Conservation (phyloP, 192 early-diverging fungal species). For the Entomortierella parvispora region DNA sequence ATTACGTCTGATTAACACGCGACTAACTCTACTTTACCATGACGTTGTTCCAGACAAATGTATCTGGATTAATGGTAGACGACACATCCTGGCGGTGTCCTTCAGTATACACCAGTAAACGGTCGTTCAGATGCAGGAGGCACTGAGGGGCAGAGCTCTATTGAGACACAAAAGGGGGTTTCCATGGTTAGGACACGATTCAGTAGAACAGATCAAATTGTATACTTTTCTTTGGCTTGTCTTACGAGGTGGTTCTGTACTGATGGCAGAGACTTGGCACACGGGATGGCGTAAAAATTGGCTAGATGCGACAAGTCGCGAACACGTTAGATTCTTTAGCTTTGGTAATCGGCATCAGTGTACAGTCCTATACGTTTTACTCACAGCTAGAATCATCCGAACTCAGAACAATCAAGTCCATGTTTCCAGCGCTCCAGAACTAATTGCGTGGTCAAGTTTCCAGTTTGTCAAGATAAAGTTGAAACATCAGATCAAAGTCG, state of each 20-base stretch:
- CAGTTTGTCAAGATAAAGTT: neutral
- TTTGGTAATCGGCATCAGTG: slow-evolving; percentile 53
- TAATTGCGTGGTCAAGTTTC: too few species aligned
- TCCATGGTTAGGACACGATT: neutral
- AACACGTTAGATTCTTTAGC: slow-evolving; percentile 52
- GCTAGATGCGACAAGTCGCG: neutral
- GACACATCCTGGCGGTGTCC: slow-evolving; percentile 69
- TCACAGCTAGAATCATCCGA: slow-evolving; percentile 40
- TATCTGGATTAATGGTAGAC: slow-evolving; percentile 72
- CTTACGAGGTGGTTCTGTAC: slow-evolving; percentile 47
- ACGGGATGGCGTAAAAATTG: slow-evolving; percentile 41
- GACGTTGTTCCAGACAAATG: slow-evolving; percentile 77
- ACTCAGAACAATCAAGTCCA: slow-evolving; percentile 76
- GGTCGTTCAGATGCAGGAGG: slow-evolving; percentile 75
- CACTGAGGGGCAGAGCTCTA: slow-evolving; percentile 53
- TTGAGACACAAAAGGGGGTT: neutral
- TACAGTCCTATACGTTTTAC: too few species aligned
- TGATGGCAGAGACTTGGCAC: slow-evolving; percentile 34
- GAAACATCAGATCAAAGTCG: too few species aligned
- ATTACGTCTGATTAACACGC: neutral
- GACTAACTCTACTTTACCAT: slow-evolving; percentile 61
- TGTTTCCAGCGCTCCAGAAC: slow-evolving; percentile 79
- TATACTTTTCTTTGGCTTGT: too few species aligned
- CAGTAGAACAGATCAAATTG: neutral
- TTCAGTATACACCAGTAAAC: slow-evolving; percentile 73